These are phyloP conservation scores for Boletus rufocinnamomeus DNA, from an alignment of 768 basidiomycete genomes.

Conservation along the genomic window DNA sequence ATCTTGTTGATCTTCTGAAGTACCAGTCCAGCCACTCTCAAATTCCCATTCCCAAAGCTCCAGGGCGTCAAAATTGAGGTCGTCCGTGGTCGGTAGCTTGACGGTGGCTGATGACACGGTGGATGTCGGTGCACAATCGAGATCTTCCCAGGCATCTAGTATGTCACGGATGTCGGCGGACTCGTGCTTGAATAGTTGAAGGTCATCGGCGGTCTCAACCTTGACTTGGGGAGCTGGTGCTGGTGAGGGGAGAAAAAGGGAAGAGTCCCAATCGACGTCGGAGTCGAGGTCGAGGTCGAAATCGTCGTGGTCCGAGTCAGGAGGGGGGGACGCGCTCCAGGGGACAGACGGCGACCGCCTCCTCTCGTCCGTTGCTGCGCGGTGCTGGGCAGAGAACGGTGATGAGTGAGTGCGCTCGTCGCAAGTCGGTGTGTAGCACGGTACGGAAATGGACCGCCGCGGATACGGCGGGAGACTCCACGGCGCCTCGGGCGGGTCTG, in stretches of 20 bases:
- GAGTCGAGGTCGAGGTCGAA: conserved; percentile 56
- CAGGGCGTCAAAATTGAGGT: conserved; percentile 46
- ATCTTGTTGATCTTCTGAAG: conserved; percentile 21
- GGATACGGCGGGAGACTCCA: conserved; percentile 59
- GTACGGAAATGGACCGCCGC: conserved; percentile 58
- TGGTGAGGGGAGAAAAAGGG: conserved; percentile 26
- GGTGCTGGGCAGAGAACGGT: conserved; percentile 28
- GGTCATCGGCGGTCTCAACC: conserved; percentile 30
- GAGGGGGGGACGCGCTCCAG: conserved; percentile 66
- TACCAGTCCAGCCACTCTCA: conserved; percentile 29
- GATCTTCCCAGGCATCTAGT: conserved; percentile 70
- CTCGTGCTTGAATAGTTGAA: conserved; percentile 54
- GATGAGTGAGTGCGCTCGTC: conserved; percentile 38
- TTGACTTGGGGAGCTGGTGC: conserved; percentile 18
- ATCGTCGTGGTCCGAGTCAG: conserved; percentile 55
- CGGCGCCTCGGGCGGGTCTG: conserved; percentile 36
- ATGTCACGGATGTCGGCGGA: conserved; percentile 62
- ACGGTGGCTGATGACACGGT: conserved; percentile 32
- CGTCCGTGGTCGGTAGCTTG: conserved; percentile 36
- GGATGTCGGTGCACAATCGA: conserved; percentile 41
- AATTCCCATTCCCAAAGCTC: conserved; percentile 40
- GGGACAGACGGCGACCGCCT: conserved; percentile 63
- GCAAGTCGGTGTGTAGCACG: conserved; percentile 51
- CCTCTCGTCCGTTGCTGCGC: conserved; percentile 27
- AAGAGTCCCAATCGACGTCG: conserved; percentile 61